Evolutionary conservation across 164 flowering plant genomes (phyloP), one percentile per base, ranked within the genome.

Genomic region (Vitis labrusca): DNA sequence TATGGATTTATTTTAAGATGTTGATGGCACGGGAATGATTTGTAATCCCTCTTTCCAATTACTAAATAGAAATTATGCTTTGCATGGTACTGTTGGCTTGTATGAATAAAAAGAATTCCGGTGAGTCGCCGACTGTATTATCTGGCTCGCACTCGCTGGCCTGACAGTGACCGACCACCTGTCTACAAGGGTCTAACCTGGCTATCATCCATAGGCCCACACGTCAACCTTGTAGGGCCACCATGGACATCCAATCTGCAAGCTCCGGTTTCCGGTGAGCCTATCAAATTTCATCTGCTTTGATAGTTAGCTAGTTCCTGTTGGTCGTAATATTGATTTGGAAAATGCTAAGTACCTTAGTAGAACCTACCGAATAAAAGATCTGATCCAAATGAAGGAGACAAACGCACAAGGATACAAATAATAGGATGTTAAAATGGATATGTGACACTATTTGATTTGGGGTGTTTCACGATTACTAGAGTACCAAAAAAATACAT

Each of bases 11-110:
- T 57, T 32, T 65, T 48, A 70, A 52, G 16, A 17, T 47, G 48
- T 37, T 52, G 37, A 14, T 55, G 49, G 59, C 37, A 14, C 12
- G 23, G 50, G 52, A 64, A 73, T 63, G 68, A 66, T 54, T 71
- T 68, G 51, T 62, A 14, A 15, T 58, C 23, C 17, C 23, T 27
- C 61, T 53, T 54, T 63, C 19, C 9, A 32, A 6, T 32, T 61
- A 61, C 27, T 29, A 54, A 54, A 16, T 59, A 44, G 29, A 54
- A 16, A 9, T 32, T 63, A 19, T 68, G 60, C 23, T 67, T 62
- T 78, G 78, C 81, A 81, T 81, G 84, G 74, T 66, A 73, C 81
- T 76, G 71, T 63, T 19, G 32, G n/a, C 47, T 58, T 67, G 13
- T 37, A 10, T 64, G 13, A 50, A 44, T 50, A 57, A 53, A 70